Evolutionary conservation across 805 yeast species (phyloP), one percentile per base, ranked within the genome.

Genomic region (Limtongozyma cylindracea): DNA sequence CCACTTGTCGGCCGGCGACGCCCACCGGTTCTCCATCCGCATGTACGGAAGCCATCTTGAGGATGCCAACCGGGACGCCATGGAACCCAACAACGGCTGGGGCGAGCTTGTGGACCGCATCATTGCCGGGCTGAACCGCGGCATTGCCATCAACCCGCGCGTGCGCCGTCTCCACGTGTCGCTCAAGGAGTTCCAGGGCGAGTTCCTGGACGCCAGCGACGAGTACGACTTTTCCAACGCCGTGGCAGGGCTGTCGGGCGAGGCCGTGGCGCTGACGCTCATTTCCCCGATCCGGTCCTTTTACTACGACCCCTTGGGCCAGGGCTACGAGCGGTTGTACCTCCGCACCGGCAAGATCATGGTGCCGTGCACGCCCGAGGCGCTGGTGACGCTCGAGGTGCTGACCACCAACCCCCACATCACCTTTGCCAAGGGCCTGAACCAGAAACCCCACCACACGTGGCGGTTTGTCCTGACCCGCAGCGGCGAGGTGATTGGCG

Each of bases 81-180:
- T 20, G 12, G 22, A 25, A 8, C 32, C 28, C 12, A 69, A 66
- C 37, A 57, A 62, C 27, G 94, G 94, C 22, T 78, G 93, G 93
- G 94, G 93, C 45, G 82, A 71, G 29, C 45, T 74, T 22, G 60
- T 72, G 12, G 78, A 76, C 33, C 52, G 91, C 33, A 72, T 78
- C 27, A 68, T 78, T 29, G 40, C 61, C 10, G 88, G 91, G 13
- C 61, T 82, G 1, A 61, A 55, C 25, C 60, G 59, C 24, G 91
- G 91, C 29, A 62, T 76, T 24, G 84, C 82, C 4, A 58, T 73
- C 14, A 73, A 76, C 28, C 80, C 84, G 13, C 56, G 91, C 39
- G 78, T 88, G 3, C 82, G 71, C 32, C 56, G 53, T 26, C 48
- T 78, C 30, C 55, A 62, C 16, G 57, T 74, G 7, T 56, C 82